phyloP scores from a whole-genome alignment of 2,329 filamentous ascomycete species.

The Aspergillus tubingensis region DNA sequence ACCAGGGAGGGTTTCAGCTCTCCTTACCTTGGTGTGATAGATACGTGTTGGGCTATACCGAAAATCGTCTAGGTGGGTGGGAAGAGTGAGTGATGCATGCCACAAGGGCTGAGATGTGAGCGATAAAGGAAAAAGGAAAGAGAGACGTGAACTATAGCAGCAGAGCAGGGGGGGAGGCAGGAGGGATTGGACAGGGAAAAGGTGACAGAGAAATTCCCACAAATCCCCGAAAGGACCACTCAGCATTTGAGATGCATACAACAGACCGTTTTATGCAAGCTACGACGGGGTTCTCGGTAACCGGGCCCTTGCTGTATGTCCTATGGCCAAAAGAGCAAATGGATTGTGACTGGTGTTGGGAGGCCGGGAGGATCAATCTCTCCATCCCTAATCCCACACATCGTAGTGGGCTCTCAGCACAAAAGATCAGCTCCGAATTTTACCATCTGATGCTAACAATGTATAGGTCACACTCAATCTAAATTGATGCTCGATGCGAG shows the following conservation, averaged over 20 bases:
- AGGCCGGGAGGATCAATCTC: neutral
- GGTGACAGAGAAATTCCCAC: neutral
- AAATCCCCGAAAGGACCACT: conserved; percentile 5
- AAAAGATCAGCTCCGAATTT: conserved; percentile 2
- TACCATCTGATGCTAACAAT: conserved; percentile 9
- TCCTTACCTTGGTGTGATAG: conserved; percentile 7
- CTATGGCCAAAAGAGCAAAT: neutral
- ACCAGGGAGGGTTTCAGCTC: conserved; percentile 10
- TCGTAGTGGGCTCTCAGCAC: neutral
- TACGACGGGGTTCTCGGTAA: conserved; percentile 1
- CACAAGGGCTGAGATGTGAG: neutral
- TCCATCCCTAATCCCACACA: neutral
- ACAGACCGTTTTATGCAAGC: conserved; percentile 2
- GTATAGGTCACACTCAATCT: conserved; percentile 14
- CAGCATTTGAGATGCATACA: neutral
- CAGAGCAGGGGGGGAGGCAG: conserved; percentile 2
- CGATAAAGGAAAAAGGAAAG: conserved; percentile 1
- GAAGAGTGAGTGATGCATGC: neutral
- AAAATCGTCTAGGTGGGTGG: conserved; percentile 1
- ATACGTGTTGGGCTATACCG: conserved; percentile 17
- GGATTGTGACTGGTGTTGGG: neutral
- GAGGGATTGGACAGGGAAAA: neutral
- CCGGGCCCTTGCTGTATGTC: neutral
- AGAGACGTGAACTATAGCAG: conserved; percentile 2
- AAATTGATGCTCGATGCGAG: conserved; percentile 3